Percentiles rank a stretch among this genome's conserved stretches.
Conservation (phyloP, 2,329 filamentous ascomycete genomes). For the Phialophora expanda region DNA sequence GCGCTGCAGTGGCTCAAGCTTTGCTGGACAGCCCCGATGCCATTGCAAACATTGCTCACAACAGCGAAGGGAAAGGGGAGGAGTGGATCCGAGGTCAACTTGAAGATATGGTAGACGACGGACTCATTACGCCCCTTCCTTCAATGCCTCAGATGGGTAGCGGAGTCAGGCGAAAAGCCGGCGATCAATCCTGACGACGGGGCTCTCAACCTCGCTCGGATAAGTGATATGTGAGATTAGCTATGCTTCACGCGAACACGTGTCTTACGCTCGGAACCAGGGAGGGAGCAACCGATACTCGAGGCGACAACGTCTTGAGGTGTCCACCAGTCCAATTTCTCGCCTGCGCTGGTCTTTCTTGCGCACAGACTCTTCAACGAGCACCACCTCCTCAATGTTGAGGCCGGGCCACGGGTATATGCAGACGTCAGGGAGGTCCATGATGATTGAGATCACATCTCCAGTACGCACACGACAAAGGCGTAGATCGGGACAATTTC, state of each 20-base stretch:
- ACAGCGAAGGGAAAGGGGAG: slow-evolving; percentile 12
- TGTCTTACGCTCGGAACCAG: not conserved
- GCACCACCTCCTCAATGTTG: not conserved
- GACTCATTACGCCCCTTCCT: slow-evolving; percentile 21
- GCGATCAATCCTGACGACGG: not conserved
- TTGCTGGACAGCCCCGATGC: slow-evolving; percentile 18
- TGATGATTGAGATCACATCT: not conserved
- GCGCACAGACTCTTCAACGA: not conserved
- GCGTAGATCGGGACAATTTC: not conserved
- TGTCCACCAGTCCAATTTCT: too few relatives aligned
- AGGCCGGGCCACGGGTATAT: not conserved
- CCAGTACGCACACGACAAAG: not conserved
- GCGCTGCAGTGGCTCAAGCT: slow-evolving; percentile 22
- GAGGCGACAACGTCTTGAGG: not conserved
- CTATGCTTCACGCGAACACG: not conserved
- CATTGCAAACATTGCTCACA: slow-evolving; percentile 1
- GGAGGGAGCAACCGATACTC: not conserved
- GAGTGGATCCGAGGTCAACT: slow-evolving; percentile 35
- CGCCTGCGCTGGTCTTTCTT: not conserved
- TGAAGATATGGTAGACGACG: slow-evolving; percentile 39
- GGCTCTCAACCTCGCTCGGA: not conserved
- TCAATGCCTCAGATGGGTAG: not conserved
- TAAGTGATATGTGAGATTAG: not conserved
- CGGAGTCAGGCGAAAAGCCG: not conserved
- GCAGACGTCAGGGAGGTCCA: not conserved